Evolutionary conservation across 2,329 filamentous ascomycete species (phyloP), one percentile per base, ranked within the genome.

Genomic region (Periconia sp.): DNA sequence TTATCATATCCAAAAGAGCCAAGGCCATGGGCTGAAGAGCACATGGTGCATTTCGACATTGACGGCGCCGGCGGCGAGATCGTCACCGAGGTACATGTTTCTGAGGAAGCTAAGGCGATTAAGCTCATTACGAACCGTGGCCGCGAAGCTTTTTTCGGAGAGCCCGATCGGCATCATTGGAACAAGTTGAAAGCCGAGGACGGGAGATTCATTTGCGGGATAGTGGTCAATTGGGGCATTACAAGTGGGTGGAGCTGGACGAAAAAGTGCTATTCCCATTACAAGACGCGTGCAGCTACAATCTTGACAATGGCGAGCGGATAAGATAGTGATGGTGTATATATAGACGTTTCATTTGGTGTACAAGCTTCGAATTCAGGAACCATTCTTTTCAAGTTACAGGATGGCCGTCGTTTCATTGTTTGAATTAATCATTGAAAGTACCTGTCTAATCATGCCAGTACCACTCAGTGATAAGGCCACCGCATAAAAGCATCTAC

Each of bases 51-150:
- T 9, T 53, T 59, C 21, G 36, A 48, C 0, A 45, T 59, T 9
- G 50, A 60, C 15, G 48, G 50, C 3, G 25, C 40, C 10, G 47
- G 46, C 3, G 56, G 55, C 1, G 57, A 57, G 41, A 17, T 48
- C 5, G 40, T 61, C n/a, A 51, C 40, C 4, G 55, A 54, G 24
- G 52, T 61, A 4, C 42, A 51, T 28, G 48, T 48, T 8, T 38
- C 36, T 28, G 16, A 33, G 15, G 48, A 48, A 12, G 31, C 40
- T 15, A 42, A 32, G 28, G 51, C 52, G 18, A 19, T 60, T 0
- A 50, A 46, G 24, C 18, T 62, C 3, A 22, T 43, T n/a, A 61
- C 52, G 23, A 53, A 54, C 37, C 21, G 30, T 6, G 47, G 36
- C 6, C 23, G 50, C 15, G 44, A 49, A 19, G 38, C 45, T 3